Evolutionary conservation across 441 rosid species (phyloP).

Genomic region (Theobroma grandiflorum): DNA sequence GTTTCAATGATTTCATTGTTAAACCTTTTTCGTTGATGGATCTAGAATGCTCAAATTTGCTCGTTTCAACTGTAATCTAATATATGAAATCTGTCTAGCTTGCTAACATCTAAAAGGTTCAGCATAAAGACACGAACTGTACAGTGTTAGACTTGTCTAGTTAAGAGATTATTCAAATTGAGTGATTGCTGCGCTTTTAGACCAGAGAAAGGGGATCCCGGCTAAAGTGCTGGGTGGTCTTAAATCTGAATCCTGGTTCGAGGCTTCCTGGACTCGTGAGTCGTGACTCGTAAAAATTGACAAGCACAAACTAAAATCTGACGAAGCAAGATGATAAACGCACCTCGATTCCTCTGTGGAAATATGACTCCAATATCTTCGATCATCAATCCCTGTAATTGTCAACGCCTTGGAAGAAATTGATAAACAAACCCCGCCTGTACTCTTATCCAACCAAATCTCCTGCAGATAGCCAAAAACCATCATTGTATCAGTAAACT

Average conservation of each 20-base stretch:
- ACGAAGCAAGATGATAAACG: background rate
- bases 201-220: background rate
- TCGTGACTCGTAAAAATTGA: background rate
- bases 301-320: background rate
- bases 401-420: conserved; percentile 66
- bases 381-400: conserved; percentile 79
- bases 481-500: background rate
- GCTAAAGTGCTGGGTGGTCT: background rate
- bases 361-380: conserved; percentile 78
- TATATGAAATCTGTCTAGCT: background rate
- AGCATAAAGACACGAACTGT: too few relatives aligned
- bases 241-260: background rate
- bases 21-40: background rate
- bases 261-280: background rate
- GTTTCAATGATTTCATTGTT: background rate
- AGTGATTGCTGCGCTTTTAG: background rate
- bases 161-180: background rate
- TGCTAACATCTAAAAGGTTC: background rate
- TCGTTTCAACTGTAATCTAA: background rate
- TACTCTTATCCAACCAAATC: conserved; percentile 74
- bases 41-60: background rate
- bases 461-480: conserved; percentile 47
- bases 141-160: too few relatives aligned
- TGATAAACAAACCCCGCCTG: conserved; percentile 68
- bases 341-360: conserved; percentile 77